Conservation (phyloP, 768 basidiomycete species). For the Daedalea quercina region DNA sequence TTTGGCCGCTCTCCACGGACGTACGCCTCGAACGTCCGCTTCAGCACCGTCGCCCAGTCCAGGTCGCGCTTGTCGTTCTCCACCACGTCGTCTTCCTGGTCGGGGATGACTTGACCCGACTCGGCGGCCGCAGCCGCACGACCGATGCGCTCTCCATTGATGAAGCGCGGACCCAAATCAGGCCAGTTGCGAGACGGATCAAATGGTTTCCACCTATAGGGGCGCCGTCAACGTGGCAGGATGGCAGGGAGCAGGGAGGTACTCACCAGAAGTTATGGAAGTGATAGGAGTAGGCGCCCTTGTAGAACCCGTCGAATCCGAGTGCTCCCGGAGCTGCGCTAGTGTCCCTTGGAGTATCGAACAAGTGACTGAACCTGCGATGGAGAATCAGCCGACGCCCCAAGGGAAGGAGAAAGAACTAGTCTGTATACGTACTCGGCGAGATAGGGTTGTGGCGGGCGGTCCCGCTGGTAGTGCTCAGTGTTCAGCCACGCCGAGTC, state of each 20-base stretch:
- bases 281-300: conserved; percentile 92
- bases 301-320: conserved; percentile 95
- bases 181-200: conserved; percentile 93
- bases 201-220: conserved; percentile 88
- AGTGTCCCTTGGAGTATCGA: conserved; percentile 66
- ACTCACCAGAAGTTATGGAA: conserved; percentile 90
- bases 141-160: conserved; percentile 63
- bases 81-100: conserved; percentile 41
- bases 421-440: conserved; percentile 47
- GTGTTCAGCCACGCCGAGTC: conserved; percentile 97
- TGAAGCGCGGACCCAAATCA: conserved; percentile 80
- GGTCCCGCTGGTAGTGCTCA: conserved; percentile 84
- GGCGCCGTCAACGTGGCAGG: not conserved
- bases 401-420: not conserved
- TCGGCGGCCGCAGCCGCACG: conserved; percentile 36
- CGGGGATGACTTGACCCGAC: conserved; percentile 27
- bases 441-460: conserved; percentile 94
- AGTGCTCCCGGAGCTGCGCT: conserved; percentile 81
- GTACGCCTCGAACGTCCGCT: conserved; percentile 92
- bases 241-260: not conserved
- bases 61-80: conserved; percentile 69
- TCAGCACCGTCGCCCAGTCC: conserved; percentile 90
- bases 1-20: conserved; percentile 88
- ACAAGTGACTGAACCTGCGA: conserved; percentile 80
- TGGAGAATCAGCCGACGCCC: not conserved